phyloP scores from a whole-genome alignment of 1,139 yeast species.

The Spathaspora sp. region DNA sequence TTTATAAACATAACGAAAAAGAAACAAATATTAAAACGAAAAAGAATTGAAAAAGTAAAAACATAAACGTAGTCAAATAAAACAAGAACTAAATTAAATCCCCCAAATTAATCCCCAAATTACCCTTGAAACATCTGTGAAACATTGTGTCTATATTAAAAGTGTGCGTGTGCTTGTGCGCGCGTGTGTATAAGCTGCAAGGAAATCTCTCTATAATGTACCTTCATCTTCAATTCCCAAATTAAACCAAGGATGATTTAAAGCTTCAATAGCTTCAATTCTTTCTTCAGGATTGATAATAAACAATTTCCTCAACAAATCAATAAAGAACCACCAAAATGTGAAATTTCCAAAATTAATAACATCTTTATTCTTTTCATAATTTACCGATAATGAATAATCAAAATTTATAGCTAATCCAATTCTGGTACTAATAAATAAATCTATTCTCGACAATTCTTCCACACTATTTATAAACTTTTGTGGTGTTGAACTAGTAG shows the following conservation, averaged over 20 bases:
- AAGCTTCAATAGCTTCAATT: constrained; percentile 65
- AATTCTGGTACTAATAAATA: constrained; percentile 39
- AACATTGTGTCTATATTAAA: not conserved
- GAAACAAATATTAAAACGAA: not conserved
- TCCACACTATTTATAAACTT: constrained; percentile 54
- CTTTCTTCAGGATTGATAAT: constrained; percentile 64
- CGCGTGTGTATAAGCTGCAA: not conserved
- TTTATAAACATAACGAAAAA: not conserved
- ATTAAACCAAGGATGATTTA: constrained; percentile 77
- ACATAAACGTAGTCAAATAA: not conserved
- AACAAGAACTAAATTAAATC: too few species aligned
- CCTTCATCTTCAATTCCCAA: constrained; percentile 78
- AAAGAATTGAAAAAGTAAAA: not conserved
- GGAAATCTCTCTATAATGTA: constrained; percentile 28
- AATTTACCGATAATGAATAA: constrained; percentile 40
- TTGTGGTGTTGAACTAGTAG: constrained; percentile 38
- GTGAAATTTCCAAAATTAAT: constrained; percentile 54
- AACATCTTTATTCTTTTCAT: constrained; percentile 39
- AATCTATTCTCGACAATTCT: constrained; percentile 51
- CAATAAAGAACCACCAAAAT: constrained; percentile 77
- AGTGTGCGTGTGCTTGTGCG: not conserved
- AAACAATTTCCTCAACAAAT: constrained; percentile 59
- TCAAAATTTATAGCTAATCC: constrained; percentile 45
- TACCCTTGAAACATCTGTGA: not conserved
- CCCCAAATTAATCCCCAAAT: not conserved